Evolutionary conservation across 257 asterid species (phyloP), one percentile per base, ranked within the genome.

Genomic region (Penstemon barbatus): DNA sequence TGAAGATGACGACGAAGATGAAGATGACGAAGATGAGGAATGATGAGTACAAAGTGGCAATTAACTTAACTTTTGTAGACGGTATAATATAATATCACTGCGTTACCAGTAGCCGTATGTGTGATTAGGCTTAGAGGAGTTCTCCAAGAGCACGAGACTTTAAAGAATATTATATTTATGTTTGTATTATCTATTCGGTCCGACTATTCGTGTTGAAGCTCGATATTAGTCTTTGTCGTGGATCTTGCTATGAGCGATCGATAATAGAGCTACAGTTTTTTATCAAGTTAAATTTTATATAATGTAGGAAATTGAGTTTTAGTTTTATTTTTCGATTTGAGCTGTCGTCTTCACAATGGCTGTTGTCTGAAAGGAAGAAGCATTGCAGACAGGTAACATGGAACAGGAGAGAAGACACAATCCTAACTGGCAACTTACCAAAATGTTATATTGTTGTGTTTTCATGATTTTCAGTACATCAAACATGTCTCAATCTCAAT

Each of bases 381-480:
- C 83, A 84, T 44, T 57, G 68, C 65, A 58, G 71, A 60, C 76
- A 62, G 33, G 33, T 79, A 86, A 81, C 89, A 76, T 84, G 89
- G 69, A 74, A 62, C 81, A 77, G 60, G 38, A 70, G 37, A 61
- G 4, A 44, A 61, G 53, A 65, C 72, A 50, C 45, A 33, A 42
- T 60, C 68, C 69, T 56, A 40, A 61, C 71, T 40, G 65, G 60
- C 81, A 61, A 76, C 75, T 72, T 73, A 77, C 74, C 77, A 57
- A 72, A 0, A 33, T 71, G 72, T 78, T 74, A 9, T 57, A n/a
- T 19, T 61, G 67, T 66, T 56, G 33, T 25, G 33, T 25, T 60
- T 77, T 68, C 70, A 19, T 57, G 61, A 39, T 4, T 33, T 55
- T 52, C 56, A 53, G 69, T 57, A 81, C 70, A 63, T 60, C 75